Evolutionary conservation across 345 rosid genomes (phyloP).

Genomic region (Anacardium occidentale): DNA sequence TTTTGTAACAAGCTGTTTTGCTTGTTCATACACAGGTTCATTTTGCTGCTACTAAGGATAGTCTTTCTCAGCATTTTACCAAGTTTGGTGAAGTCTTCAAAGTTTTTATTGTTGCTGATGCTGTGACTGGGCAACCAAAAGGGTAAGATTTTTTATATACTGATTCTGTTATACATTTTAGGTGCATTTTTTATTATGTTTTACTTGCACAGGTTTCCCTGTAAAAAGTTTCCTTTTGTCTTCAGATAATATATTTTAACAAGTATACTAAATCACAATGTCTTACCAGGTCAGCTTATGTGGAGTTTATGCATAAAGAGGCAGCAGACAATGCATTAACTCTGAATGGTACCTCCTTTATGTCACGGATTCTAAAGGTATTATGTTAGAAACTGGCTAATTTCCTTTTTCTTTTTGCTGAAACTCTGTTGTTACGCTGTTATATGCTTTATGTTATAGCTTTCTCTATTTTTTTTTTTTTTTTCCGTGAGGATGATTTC

Average conservation of each 20-base stretch:
- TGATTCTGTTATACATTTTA: constrained; percentile 9
- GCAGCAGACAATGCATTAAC: constrained; percentile 86
- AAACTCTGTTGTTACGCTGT: neutral
- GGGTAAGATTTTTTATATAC: constrained; percentile 51
- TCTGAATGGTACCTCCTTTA: constrained; percentile 80
- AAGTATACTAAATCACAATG: constrained; percentile 2
- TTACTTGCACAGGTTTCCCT: neutral
- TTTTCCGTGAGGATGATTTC: neutral
- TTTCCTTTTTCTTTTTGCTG: neutral
- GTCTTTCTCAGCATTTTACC: constrained; percentile 84
- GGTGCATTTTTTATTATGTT: neutral
- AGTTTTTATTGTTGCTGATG: constrained; percentile 82
- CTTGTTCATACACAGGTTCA: constrained; percentile 65
- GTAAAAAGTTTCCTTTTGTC: neutral
- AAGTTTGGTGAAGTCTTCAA: constrained; percentile 91
- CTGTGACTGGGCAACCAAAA: constrained; percentile 83
- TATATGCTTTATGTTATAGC: neutral
- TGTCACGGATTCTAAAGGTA: constrained; percentile 97
- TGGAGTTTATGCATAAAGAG: constrained; percentile 82
- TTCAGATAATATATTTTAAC: no score
- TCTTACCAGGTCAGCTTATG: constrained; percentile 73
- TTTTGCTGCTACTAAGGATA: constrained; percentile 91
- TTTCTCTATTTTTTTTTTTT: neutral
- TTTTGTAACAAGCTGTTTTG: constrained; percentile 18
- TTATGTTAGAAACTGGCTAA: neutral